Percentiles rank a stretch among this genome's conserved stretches.
These are phyloP conservation scores for Withania somnifera DNA, from an alignment of 305 asterid species.

Conservation along the genomic window DNA sequence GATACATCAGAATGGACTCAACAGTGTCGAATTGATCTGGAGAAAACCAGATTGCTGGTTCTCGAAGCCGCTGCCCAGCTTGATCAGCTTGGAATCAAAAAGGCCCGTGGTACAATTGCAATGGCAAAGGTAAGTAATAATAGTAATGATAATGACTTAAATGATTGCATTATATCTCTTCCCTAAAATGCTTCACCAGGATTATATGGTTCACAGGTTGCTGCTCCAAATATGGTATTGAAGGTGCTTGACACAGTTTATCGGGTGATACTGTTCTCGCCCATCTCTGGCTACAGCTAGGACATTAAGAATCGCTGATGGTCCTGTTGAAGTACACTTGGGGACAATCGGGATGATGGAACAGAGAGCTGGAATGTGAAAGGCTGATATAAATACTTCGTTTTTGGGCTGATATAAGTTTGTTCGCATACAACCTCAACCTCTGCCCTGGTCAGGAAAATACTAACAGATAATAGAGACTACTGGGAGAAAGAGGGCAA, in stretches of 20 bases:
- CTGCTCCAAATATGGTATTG: slow-evolving; percentile 84
- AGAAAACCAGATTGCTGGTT: slow-evolving; percentile 71
- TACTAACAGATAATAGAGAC: not conserved
- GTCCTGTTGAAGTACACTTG: slow-evolving; percentile 95
- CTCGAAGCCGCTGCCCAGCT: slow-evolving; percentile 97
- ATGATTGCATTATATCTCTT: not conserved
- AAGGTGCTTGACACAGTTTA: slow-evolving; percentile 73
- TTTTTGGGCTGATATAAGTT: not conserved
- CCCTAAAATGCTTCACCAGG: not conserved
- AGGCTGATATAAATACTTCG: not conserved
- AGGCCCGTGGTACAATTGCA: slow-evolving; percentile 77
- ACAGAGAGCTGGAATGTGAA: slow-evolving; percentile 66
- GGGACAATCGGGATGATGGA: slow-evolving; percentile 83
- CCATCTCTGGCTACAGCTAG: slow-evolving; percentile 83
- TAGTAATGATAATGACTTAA: not conserved
- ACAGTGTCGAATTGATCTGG: slow-evolving; percentile 87
- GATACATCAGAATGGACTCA: slow-evolving; percentile 6
- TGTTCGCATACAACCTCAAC: not conserved
- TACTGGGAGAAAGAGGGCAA: not conserved
- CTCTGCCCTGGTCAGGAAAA: not conserved
- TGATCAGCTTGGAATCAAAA: slow-evolving; percentile 68
- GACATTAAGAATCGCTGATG: slow-evolving; percentile 86
- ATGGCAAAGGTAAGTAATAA: slow-evolving; percentile 76
- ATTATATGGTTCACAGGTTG: slow-evolving; percentile 39
- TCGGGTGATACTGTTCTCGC: slow-evolving; percentile 78